Evolutionary conservation across 2,329 filamentous ascomycete genomes (phyloP), one percentile per base, ranked within the genome.

Genomic region (Xylogone sp.): DNA sequence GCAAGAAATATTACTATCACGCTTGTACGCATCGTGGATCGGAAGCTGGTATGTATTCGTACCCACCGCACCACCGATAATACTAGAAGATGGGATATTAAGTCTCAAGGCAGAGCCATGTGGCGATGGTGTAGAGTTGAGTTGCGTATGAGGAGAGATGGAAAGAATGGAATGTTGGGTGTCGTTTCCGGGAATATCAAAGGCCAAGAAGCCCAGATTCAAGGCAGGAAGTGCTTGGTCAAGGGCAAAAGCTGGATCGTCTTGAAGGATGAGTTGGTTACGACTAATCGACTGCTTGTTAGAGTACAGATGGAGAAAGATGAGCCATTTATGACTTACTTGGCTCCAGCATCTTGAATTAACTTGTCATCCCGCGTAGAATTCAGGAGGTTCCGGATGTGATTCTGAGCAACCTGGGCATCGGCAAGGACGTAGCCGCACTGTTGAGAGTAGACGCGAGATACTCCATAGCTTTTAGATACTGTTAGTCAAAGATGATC

Each of bases 381-480:
- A 47, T 77, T 82, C 56, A 88, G 74, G 65, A 91, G 81, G 2
- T 81, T 73, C 57, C 81, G 78, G 79, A 97, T 89, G 58, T 82
- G 83, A 54, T 84, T 80, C 59, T 90, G 85, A 34, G 88, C 84
- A 59, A 81, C 84, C 68, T 92, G 85, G 2, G 86, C 84, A 64
- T 97, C 94, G 2, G 81, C 78, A 45, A 97, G 82, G 21, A 96
- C 83, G 66, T 96, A 99, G 34, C 79, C 78, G 62, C 88, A 96
- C 70, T 99, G 92, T 66, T 96, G 88, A 21, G 82, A 78, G 67
- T 90, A 96, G 18, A 97, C 91, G 46, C 88, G 82, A 2, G 90
- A 87, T 16, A 96, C 82, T 4, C 92, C 92, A 65, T 87, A 92
- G 22, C 79, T 83, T 54, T 16, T 7, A 9, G 48, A 19, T 52